Conservation (phyloP, 768 basidiomycete species). For the Lactifluus hygrophoroides region DNA sequence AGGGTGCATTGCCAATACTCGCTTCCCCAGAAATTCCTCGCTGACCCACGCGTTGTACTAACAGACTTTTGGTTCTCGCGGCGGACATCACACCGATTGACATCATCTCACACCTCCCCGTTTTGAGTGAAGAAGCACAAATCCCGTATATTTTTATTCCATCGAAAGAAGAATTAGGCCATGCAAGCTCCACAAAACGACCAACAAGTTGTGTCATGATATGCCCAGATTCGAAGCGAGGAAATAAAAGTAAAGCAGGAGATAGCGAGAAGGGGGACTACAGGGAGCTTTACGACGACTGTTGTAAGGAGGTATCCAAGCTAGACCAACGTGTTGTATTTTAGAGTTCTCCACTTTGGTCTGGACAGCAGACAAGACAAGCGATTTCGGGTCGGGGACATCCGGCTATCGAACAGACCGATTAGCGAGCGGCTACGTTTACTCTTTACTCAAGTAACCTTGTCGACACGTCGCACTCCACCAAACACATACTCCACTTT, state of each 20-base stretch:
- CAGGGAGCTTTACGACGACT: constrained; percentile 78
- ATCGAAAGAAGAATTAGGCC: constrained; percentile 93
- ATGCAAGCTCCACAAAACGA: constrained; percentile 93
- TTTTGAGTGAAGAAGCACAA: constrained; percentile 87
- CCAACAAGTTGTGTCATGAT: constrained; percentile 98
- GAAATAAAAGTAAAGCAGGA: constrained; percentile 48
- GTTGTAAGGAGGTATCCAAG: constrained; percentile 75
- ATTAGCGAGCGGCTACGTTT: neutral
- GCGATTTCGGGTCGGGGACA: neutral
- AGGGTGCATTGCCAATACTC: constrained; percentile 48
- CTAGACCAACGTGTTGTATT: constrained; percentile 59
- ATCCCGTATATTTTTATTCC: constrained; percentile 86
- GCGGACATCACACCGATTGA: constrained; percentile 98
- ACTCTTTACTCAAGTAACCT: constrained; percentile 2
- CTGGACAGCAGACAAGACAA: too few relatives aligned
- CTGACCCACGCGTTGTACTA: neutral
- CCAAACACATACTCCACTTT: neutral
- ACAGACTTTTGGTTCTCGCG: constrained; percentile 81
- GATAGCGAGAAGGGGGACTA: constrained; percentile 75
- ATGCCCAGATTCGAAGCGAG: constrained; percentile 73
- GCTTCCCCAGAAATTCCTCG: too few relatives aligned
- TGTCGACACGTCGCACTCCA: neutral
- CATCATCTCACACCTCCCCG: constrained; percentile 94
- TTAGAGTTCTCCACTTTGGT: neutral
- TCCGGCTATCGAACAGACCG: neutral